Evolutionary conservation across 495 filamentous ascomycete species (phyloP).

Genomic region (Xylaria longipes): DNA sequence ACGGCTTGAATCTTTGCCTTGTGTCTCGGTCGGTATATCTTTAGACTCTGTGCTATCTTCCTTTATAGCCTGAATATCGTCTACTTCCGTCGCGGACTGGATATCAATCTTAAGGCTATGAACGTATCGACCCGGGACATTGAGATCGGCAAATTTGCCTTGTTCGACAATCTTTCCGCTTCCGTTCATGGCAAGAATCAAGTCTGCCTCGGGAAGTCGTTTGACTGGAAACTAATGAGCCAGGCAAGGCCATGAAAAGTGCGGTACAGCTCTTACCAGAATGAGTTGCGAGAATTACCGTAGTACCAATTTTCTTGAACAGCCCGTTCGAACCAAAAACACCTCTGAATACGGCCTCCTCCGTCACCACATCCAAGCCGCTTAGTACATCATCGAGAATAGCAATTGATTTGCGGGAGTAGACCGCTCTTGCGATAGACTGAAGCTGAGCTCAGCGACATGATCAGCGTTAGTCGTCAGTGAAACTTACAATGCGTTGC

Average conservation of each 20-base stretch:
- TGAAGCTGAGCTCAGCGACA: neutral
- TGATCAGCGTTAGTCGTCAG: neutral
- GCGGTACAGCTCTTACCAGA: constrained; percentile 11
- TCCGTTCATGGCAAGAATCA: constrained; percentile 45
- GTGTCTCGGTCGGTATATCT: neutral
- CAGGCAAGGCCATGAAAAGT: neutral
- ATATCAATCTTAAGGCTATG: constrained; percentile 17
- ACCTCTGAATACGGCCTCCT: constrained; percentile 58
- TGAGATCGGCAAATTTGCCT: constrained; percentile 44
- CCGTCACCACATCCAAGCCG: constrained; percentile 44
- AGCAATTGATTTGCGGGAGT: constrained; percentile 31
- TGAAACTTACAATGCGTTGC: constrained; percentile 54
- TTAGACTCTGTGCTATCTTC: neutral
- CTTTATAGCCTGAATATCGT: neutral
- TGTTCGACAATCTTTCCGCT: constrained; percentile 47
- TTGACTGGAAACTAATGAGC: constrained; percentile 30
- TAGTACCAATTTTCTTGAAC: constrained; percentile 42
- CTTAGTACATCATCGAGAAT: constrained; percentile 43
- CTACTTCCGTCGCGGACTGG: neutral
- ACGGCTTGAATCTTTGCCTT: constrained; percentile 12
- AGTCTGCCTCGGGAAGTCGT: constrained; percentile 44
- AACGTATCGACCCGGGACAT: constrained; percentile 35
- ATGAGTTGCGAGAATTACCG: constrained; percentile 36
- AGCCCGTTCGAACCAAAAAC: constrained; percentile 54
- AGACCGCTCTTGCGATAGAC: constrained; percentile 39